Conservation (phyloP, 257 asterid genomes). For the Jacaranda mimosifolia region DNA sequence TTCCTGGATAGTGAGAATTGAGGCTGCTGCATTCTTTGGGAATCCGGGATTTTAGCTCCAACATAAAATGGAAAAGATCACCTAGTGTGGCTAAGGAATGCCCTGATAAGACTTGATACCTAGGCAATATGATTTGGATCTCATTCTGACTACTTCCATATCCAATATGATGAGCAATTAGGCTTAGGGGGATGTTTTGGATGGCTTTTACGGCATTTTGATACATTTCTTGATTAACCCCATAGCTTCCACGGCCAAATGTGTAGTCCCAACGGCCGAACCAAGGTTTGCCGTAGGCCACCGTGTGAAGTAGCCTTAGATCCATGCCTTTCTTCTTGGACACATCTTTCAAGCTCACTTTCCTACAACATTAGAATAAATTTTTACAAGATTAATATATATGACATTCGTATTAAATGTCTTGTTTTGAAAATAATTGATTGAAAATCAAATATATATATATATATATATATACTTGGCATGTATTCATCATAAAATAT, state of each 20-base stretch:
- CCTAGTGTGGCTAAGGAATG: conserved; percentile 68
- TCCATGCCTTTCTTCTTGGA: conserved; percentile 87
- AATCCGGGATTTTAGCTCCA: conserved; percentile 62
- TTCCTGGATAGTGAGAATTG: conserved; percentile 53
- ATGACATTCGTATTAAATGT: neutral
- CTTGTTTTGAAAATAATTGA: no score
- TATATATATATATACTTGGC: no score
- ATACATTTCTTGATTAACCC: conserved; percentile 64
- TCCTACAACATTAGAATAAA: conserved; percentile 48
- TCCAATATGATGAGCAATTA: conserved; percentile 57
- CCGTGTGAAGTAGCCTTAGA: conserved; percentile 69
- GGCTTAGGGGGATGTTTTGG: conserved; percentile 65
- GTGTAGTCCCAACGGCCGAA: conserved; percentile 86
- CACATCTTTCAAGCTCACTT: conserved; percentile 84
- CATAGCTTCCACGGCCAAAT: conserved; percentile 78
- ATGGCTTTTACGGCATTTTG: conserved; percentile 66
- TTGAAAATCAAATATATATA: no score
- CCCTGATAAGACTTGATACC: conserved; percentile 76
- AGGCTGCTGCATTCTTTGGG: conserved; percentile 57
- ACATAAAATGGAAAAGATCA: conserved; percentile 77
- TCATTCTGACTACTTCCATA: conserved; percentile 46
- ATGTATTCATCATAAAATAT: no score
- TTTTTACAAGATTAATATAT: neutral
- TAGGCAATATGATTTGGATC: conserved; percentile 57
- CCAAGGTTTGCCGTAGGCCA: conserved; percentile 89